Base-by-base conservation (phyloP, 352 stramenopile genomes). In the Phytophthora hibernalis region DNA sequence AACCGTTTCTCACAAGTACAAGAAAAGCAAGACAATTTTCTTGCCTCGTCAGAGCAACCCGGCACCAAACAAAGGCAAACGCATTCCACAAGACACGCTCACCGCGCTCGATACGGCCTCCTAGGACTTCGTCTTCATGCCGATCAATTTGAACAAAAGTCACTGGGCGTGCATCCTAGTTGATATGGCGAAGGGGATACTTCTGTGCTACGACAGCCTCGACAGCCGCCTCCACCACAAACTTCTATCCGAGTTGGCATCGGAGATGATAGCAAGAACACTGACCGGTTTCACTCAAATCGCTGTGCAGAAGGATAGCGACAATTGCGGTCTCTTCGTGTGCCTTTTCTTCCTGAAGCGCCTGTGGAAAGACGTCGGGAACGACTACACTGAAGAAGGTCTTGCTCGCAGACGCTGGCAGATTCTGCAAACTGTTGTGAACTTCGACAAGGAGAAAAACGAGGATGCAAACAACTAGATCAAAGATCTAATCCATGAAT, bases 101-200 rank as follows among this genome's bases (percentile, higher is more conserved):
- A n/a, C n/a, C n/a, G n/a, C n/a, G 10, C 30, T 21, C 11, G 10
- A 57, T 12, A 47, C 50, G 12, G 12, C 50, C 16, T 5, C 50
- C 4, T 31, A 57, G 7, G 18, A 57, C 22, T 47, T 47, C 15
- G 35, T 57, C 11, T 57, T 57, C 21, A 47, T 57, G 50, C 50
- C 50, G 12, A 15, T 47, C 18, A 57, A 57, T 11, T 31, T 57
- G 18, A 57, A 57, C 50, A 2, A 15, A n/a, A 48, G 35, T 57
- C 35, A 57, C 21, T 57, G 50, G 50, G 33, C 18, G 2, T 47
- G 50, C 33, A 47, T 57, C 15, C 18, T 57, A 40, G 50, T 57
- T 11, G 50, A 57, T 5, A 57, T 47, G 10, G 9, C 1, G 20
- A 47, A 48, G 33, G 35, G 15, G 3, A 26, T 1, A 5, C 16